Conservation (phyloP, 352 stramenopile species). For the Aphanomyces invadans region DNA sequence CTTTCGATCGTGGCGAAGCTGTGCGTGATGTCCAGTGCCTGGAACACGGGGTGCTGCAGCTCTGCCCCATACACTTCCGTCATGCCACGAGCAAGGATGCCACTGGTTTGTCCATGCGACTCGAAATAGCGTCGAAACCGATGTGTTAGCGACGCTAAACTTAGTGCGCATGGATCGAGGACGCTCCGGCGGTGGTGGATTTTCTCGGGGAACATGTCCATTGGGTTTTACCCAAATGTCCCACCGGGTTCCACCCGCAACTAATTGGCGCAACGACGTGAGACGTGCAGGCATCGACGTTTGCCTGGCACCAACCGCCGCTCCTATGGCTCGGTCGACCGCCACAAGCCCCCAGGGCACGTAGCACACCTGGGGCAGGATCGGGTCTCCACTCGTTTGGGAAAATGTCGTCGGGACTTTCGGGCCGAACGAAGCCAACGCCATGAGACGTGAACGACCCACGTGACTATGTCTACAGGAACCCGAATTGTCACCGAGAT, state of each 20-base stretch:
- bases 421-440: too few relatives aligned
- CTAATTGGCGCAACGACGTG: too few relatives aligned
- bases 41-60: conserved; percentile 6
- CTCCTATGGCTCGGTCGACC: too few relatives aligned
- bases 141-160: neutral
- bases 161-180: neutral
- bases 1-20: neutral
- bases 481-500: too few relatives aligned
- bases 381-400: too few relatives aligned
- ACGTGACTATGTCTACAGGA: too few relatives aligned
- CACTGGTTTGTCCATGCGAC: neutral
- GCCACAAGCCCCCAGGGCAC: too few relatives aligned
- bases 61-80: conserved; percentile 8
- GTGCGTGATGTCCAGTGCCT: conserved; percentile 5
- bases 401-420: too few relatives aligned
- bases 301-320: too few relatives aligned
- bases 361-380: too few relatives aligned
- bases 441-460: too few relatives aligned
- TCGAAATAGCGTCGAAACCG: neutral
- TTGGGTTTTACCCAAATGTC: neutral
- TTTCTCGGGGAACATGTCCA: neutral
- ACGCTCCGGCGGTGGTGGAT: neutral
- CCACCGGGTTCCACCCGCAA: neutral
- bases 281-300: too few relatives aligned
- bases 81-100: neutral